Evolutionary conservation across 805 yeast genomes (phyloP), one percentile per base, ranked within the genome.

Genomic region (Tetrapisispora nanseiensis): DNA sequence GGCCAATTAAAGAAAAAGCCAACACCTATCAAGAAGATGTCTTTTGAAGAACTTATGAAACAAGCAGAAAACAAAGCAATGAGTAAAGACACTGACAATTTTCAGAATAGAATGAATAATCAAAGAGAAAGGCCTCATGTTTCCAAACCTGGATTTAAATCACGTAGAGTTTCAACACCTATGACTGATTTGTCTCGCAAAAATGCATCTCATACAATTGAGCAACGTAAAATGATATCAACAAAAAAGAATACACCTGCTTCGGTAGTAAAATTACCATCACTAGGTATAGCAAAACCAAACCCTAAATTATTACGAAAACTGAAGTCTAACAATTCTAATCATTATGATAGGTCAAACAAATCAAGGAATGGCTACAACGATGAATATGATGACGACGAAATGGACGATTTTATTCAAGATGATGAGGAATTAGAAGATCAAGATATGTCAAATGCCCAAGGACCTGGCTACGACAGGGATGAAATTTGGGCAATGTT

Each of bases 401-500:
- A 45, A 45, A 39, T 49, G 42, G 54, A 48, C 38, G 57, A 49
- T 46, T 44, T 41, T 55, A 63, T 38, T 43, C 67, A 65, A 19
- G 69, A 63, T n/a, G 72, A 69, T 20, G 73, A 69, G 6, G 75
- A 70, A 10, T 74, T 70, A 6, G 72, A 68, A 22, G 65, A 72
- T 40, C n/a, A 20, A 7, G 76, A 69, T 45, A 80, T 72, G 32
- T 80, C 80, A 52, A 68, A 81, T 28, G 4, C 28, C n/a, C 86
- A 71, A n/a, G 51, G 48, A 6, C 61, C 57, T 3, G 86, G 78
- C 3, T 84, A 83, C 50, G 84, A 85, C 51, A 66, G 90, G 34
- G 87, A 83, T 48, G 95, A 87, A 60, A 89, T 90, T 37, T 86
- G 96, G 96, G 75, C 79, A 16, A 73, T 90, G 62, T 83, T 89